Evolutionary conservation across 2,329 filamentous ascomycete genomes (phyloP).

Genomic region (Teratosphaeria nubilosa): DNA sequence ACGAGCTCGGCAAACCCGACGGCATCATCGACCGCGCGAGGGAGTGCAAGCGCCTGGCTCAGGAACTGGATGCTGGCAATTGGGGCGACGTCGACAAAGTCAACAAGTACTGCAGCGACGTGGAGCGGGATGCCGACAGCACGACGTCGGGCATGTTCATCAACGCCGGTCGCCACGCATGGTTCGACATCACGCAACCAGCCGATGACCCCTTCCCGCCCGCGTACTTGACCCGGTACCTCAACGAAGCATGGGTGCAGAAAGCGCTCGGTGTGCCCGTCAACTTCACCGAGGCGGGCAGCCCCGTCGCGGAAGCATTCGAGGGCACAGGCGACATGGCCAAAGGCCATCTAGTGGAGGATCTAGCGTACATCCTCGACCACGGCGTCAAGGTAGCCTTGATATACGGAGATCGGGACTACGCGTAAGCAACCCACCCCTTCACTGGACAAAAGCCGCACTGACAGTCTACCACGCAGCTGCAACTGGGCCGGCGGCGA

Average conservation of each 20-base stretch:
- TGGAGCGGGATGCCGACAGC: conserved; percentile 29
- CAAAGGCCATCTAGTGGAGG: conserved; percentile 24
- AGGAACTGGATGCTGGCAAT: conserved; percentile 42
- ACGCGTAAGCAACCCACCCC: conserved; percentile 24
- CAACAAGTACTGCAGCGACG: conserved; percentile 16
- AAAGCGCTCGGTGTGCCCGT: conserved; percentile 46
- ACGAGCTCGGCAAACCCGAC: conserved; percentile 36
- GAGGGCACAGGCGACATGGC: conserved; percentile 34
- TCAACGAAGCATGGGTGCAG: conserved; percentile 49
- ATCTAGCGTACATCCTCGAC: conserved; percentile 32
- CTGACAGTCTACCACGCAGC: neutral
- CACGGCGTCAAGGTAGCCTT: conserved; percentile 50
- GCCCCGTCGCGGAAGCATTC: conserved; percentile 33
- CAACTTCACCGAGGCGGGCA: conserved; percentile 1
- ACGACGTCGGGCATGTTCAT: conserved; percentile 40
- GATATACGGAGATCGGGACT: conserved; percentile 57
- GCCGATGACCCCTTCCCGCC: conserved; percentile 34
- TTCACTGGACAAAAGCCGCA: neutral
- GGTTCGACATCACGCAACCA: conserved; percentile 46
- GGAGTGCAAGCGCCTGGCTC: conserved; percentile 40
- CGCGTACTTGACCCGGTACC: conserved; percentile 44
- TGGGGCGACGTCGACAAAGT: conserved; percentile 29
- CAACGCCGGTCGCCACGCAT: conserved; percentile 34
- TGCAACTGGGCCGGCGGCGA: conserved; percentile 49
- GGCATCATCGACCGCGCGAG: conserved; percentile 47